A percentile compares a stretch with the other conserved stretches of the same genome.
These are phyloP conservation scores for Usnea hakonensis DNA, from an alignment of 495 filamentous ascomycete genomes.

Conservation along the genomic window DNA sequence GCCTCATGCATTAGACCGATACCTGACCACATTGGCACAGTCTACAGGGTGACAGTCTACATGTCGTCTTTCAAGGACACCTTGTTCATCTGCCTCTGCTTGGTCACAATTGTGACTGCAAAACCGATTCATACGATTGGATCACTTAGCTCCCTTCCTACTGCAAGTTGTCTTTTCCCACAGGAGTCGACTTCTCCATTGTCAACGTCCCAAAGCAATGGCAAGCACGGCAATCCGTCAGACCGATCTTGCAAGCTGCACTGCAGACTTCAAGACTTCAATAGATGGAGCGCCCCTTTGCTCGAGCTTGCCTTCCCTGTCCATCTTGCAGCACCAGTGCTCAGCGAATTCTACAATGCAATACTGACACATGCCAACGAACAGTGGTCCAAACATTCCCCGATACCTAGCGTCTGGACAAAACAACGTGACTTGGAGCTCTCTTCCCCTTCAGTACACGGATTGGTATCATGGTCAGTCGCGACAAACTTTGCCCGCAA, in stretches of 20 bases:
- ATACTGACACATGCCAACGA: neutral
- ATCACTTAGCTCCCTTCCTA: neutral
- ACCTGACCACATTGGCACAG: neutral
- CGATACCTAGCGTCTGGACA: neutral
- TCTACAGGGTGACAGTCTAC: neutral
- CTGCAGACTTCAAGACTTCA: neutral
- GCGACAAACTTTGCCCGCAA: neutral
- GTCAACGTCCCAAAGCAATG: neutral
- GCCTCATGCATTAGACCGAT: neutral
- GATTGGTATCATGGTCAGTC: neutral
- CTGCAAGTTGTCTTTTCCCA: neutral
- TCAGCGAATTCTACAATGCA: neutral
- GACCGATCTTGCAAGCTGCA: neutral
- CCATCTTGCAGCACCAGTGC: neutral
- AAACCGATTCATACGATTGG: neutral
- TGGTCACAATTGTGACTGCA: neutral
- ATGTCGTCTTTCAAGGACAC: neutral
- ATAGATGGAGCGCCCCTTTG: neutral
- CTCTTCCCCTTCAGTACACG: neutral
- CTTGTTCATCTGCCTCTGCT: neutral
- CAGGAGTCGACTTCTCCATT: neutral
- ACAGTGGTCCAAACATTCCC: neutral
- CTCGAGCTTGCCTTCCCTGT: neutral
- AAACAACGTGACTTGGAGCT: neutral
- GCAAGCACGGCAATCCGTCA: neutral